These are phyloP conservation scores for Cephaloascus albidus DNA, from an alignment of 805 yeast species.

Conservation along the genomic window DNA sequence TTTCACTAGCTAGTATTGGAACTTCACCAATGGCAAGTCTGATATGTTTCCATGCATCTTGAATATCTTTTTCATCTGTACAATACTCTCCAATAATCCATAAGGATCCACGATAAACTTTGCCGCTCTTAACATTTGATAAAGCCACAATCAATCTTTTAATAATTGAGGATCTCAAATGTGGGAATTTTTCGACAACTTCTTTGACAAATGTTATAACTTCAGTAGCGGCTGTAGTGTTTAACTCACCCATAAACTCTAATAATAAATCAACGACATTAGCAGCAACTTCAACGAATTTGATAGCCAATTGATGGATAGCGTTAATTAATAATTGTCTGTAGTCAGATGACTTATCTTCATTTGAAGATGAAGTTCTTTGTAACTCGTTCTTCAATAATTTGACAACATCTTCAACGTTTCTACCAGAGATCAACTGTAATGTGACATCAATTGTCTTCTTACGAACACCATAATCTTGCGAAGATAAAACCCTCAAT, in stretches of 20 bases:
- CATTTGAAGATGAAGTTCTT: constrained; percentile 57
- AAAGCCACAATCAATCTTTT: constrained; percentile 53
- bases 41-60: constrained; percentile 79
- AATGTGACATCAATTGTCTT: constrained; percentile 83
- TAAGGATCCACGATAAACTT: constrained; percentile 85
- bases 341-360: constrained; percentile 78
- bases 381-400: constrained; percentile 86
- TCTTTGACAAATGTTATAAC: constrained; percentile 89
- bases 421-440: constrained; percentile 72
- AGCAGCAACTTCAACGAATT: constrained; percentile 85
- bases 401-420: constrained; percentile 89
- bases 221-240: constrained; percentile 79
- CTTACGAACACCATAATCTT: constrained; percentile 83
- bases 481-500: constrained; percentile 75
- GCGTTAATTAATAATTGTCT: constrained; percentile 83
- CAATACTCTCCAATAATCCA: constrained; percentile 97
- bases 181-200: constrained; percentile 86
- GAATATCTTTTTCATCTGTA: constrained; percentile 58
- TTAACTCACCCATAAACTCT: constrained; percentile 79
- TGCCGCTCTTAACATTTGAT: constrained; percentile 69
- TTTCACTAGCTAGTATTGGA: constrained; percentile 76
- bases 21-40: constrained; percentile 82
- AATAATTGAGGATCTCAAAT: constrained; percentile 57
- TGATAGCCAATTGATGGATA: constrained; percentile 81
- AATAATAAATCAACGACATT: constrained; percentile 81